These are phyloP conservation scores for Trichophyton simii DNA, from an alignment of 2,329 filamentous ascomycete species.

Conservation along the genomic window DNA sequence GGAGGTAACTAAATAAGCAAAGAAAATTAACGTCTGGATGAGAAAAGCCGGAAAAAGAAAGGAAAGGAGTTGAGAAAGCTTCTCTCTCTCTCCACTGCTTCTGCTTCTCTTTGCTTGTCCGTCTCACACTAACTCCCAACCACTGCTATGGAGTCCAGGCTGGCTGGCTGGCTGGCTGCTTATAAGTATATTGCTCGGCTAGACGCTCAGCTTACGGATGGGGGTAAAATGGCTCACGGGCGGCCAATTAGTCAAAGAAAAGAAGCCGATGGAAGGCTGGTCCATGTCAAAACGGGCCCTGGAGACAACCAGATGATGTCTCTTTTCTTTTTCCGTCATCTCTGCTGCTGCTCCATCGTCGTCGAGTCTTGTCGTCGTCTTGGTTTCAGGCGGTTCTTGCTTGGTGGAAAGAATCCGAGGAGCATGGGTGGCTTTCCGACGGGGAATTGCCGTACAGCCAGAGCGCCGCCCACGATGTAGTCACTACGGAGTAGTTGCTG, in stretches of 20 bases:
- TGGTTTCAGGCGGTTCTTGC: neutral
- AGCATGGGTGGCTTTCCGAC: neutral
- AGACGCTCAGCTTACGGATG: too few relatives aligned
- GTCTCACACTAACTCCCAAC: neutral
- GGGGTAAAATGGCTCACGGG: neutral
- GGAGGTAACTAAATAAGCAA: neutral
- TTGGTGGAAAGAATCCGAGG: neutral
- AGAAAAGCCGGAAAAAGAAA: conserved; percentile 1
- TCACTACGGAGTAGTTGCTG: too few relatives aligned
- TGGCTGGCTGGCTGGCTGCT: too few relatives aligned
- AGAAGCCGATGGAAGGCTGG: neutral
- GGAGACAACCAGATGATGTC: neutral
- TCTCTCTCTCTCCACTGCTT: neutral
- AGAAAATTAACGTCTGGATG: neutral
- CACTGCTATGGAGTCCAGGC: too few relatives aligned
- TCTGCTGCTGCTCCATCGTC: too few relatives aligned
- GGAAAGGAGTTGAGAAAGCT: neutral
- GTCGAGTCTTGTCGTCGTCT: neutral
- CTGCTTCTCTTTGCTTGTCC: neutral
- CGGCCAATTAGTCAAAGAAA: neutral
- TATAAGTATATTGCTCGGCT: too few relatives aligned
- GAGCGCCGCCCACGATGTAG: too few relatives aligned
- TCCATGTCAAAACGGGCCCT: neutral
- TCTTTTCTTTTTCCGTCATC: neutral
- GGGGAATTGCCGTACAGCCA: neutral